Base-by-base conservation (phyloP, 202 grass and related monocot species). In the Schoenoplectus tabernaemontani region DNA sequence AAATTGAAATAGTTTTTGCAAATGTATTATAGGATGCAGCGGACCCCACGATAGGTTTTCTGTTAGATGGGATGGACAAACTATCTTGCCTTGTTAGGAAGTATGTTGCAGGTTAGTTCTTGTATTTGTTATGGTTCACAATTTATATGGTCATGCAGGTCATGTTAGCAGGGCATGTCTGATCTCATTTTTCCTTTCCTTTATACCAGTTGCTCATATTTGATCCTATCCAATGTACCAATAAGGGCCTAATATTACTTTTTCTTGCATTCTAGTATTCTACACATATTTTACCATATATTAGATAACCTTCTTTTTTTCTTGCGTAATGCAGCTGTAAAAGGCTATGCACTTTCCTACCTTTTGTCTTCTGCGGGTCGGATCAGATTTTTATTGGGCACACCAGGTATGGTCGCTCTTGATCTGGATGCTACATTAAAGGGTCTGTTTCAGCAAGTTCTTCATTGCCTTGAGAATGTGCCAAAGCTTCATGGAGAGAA, bases 381-480 rank as follows among this genome's bases (percentile, higher is more conserved):
- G 80, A 98, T 94, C 78, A 86, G 95, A 46, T 98, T 94, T 84
- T 94, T 98, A 84, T 87, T 98, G 86, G 95, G 95, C 50, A 94
- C 95, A 83, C 95, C 95, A 58, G 95, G 95, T 76, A 98, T 98
- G 95, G 95, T 98, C 57, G 95, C 91, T 79, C 95, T 98, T 83
- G 91, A 98, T 81, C 81, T 98, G 57, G 95, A 98, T 89, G 84
- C 95, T 5, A 98, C 86, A 33, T 72, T 98, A 85, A 93, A 92
- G 69, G 86, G 84, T 30, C 89, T 94, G 59, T 94, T 98, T 83
- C 95, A 98, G 84, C 95, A 93, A 93, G 84, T 98, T 80, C 87
- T 98, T 78, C 91, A 98, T 86, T 94, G 91, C 61, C 84, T 98
- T 13, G 95, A 98, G 84, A 92, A 88, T 74, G 87, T 92, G 76